phyloP scores from a whole-genome alignment of 2,329 filamentous ascomycete species.

The Diplodia intermedia region DNA sequence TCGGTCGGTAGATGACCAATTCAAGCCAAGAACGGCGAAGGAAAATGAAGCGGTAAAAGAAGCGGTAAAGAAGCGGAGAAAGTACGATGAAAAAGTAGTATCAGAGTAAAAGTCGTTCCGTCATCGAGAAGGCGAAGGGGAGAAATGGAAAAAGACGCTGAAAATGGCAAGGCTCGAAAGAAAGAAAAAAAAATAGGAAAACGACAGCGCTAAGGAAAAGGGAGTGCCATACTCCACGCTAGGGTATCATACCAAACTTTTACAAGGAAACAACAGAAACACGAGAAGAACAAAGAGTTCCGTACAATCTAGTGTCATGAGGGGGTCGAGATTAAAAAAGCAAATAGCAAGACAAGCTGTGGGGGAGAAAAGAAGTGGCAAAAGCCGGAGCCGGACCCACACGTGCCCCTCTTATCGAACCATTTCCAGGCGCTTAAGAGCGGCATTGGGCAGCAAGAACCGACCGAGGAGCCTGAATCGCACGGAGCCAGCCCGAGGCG shows the following conservation, averaged over 20 bases:
- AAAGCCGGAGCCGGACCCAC: background rate
- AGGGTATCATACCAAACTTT: conserved; percentile 28
- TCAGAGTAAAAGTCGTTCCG: conserved; percentile 11
- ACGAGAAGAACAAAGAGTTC: background rate
- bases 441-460: background rate
- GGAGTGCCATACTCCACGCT: conserved; percentile 4
- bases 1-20: background rate
- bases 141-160: background rate
- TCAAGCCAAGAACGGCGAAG: background rate
- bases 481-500: conserved; percentile 17
- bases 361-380: background rate
- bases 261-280: background rate
- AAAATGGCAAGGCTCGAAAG: background rate
- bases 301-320: conserved; percentile 25
- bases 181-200: background rate
- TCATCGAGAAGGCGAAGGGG: conserved; percentile 5
- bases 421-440: conserved; percentile 1
- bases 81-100: background rate
- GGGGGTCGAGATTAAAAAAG: background rate
- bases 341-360: background rate
- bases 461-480: conserved; percentile 1
- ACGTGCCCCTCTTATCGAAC: background rate
- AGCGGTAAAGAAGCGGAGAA: background rate
- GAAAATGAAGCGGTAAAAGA: background rate
- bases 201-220: background rate